A percentile compares a stretch with the other conserved stretches of the same genome.
Conservation (phyloP, 73 alveolate genomes). For the Tetrahymena malaccensis region DNA sequence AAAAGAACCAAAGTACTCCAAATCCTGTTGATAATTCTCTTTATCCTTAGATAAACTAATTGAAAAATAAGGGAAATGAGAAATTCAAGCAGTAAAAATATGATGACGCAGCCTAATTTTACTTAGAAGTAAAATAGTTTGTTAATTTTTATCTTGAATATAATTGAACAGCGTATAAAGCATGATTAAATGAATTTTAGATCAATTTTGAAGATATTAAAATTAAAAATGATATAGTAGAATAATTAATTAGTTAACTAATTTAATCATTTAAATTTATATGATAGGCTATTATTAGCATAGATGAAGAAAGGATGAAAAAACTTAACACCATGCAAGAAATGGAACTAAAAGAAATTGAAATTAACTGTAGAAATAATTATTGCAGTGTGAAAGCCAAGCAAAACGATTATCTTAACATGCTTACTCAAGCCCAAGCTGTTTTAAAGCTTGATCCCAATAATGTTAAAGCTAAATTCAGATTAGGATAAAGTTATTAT, state of each 20-base stretch:
- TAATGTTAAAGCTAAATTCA: conserved; percentile 49
- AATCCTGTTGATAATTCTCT: background rate
- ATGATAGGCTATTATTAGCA: conserved; percentile 1
- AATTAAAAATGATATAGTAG: no score
- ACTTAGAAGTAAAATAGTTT: conserved; percentile 2
- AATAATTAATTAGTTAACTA: no score
- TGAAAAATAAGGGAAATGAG: conserved; percentile 32
- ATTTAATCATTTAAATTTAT: no score
- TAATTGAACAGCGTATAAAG: background rate
- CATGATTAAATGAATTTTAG: no score
- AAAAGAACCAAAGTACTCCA: background rate
- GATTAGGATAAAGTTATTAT: conserved; percentile 62
- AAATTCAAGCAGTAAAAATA: background rate
- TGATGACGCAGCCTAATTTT: conserved; percentile 23
- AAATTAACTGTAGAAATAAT: conserved; percentile 22
- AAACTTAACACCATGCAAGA: conserved; percentile 1
- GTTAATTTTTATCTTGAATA: background rate
- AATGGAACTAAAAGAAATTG: conserved; percentile 1
- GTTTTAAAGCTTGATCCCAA: conserved; percentile 1
- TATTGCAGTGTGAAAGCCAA: conserved; percentile 37
- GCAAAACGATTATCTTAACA: conserved; percentile 1
- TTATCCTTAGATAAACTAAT: background rate
- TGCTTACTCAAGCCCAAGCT: background rate
- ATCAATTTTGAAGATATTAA: no score
- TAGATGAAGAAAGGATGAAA: conserved; percentile 16